Conservation (phyloP, 2,329 filamentous ascomycete species). For the Ophiostoma australiae region DNA sequence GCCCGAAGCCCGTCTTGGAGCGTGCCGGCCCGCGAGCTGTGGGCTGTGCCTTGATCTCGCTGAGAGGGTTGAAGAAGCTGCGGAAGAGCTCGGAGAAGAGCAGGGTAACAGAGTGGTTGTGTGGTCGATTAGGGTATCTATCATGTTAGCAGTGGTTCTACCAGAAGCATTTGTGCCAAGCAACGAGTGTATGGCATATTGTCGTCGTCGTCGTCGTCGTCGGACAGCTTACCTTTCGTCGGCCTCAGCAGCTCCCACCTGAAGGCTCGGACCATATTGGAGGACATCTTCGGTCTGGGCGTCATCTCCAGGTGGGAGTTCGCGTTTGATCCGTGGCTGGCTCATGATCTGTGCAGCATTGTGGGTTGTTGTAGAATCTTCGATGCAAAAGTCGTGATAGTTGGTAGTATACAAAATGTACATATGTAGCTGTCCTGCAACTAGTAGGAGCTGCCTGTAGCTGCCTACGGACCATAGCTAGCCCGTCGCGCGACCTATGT, state of each 20-base stretch:
- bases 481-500: neutral
- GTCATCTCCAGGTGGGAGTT: conserved; percentile 32
- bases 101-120: conserved; percentile 72
- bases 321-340: conserved; percentile 14
- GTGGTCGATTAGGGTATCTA: conserved; percentile 76
- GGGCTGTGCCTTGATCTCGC: conserved; percentile 73
- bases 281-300: conserved; percentile 47
- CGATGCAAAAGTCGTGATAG: neutral
- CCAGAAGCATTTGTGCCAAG: neutral
- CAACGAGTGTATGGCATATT: neutral
- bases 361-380: neutral
- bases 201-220: neutral
- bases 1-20: conserved; percentile 29
- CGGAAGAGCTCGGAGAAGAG: conserved; percentile 75
- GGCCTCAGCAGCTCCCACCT: conserved; percentile 40
- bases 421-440: neutral
- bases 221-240: conserved; percentile 31
- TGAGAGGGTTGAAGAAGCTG: conserved; percentile 73
- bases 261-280: conserved; percentile 44
- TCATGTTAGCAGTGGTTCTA: neutral
- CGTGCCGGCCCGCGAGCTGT: conserved; percentile 39
- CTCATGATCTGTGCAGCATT: conserved; percentile 13
- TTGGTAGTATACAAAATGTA: too few species aligned
- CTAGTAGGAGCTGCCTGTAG: neutral
- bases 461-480: neutral